Evolutionary conservation across 805 yeast species (phyloP), one percentile per base, ranked within the genome.

Genomic region (Jamesozyma spencerorum): DNA sequence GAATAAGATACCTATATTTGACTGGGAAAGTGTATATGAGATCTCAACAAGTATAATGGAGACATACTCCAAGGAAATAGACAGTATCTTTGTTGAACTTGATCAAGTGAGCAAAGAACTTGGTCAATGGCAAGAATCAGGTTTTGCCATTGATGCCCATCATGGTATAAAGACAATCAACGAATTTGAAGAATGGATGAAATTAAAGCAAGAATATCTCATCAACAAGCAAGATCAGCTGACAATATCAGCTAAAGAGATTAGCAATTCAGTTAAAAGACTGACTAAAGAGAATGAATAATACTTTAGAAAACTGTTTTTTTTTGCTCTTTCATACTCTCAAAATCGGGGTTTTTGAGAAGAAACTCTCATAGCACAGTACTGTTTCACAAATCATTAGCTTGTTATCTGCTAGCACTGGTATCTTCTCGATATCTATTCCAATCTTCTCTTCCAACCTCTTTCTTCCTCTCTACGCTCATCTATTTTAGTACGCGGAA

Each of bases 71-170:
- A 49, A 45, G 15, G 49, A 47, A 8, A 53, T 55, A 3, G 63
- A 60, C 26, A 35, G 38, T 3, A 43, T 52, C 10, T 41, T 55
- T 10, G 37, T 34, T 1, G 48, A 54, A 31, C 24, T 59, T 27
- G 57, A 58, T 28, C 44, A 47, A 13, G 37, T 55, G 6, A 49
- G 54, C 31, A 37, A 53, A 48, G 47, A 51, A 33, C 52, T 54
- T 36, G 52, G 53, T 37, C 31, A 54, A 17, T 60, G 65, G 65
- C 62, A 59, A 42, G 65, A 60, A 32, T 47, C 62, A 10, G 63
- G 60, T 2, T 60, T 57, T 32, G 39, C 52, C 2, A 49, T 51
- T 29, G 65, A 60, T 41, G 54, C 62, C 1, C 61, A 57, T 29
- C 47, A 56, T 27, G 63, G 60, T 2, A 55, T 56, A 7, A 41